Base-by-base conservation (phyloP, 768 basidiomycete genomes). In the Lactarius sp. region DNA sequence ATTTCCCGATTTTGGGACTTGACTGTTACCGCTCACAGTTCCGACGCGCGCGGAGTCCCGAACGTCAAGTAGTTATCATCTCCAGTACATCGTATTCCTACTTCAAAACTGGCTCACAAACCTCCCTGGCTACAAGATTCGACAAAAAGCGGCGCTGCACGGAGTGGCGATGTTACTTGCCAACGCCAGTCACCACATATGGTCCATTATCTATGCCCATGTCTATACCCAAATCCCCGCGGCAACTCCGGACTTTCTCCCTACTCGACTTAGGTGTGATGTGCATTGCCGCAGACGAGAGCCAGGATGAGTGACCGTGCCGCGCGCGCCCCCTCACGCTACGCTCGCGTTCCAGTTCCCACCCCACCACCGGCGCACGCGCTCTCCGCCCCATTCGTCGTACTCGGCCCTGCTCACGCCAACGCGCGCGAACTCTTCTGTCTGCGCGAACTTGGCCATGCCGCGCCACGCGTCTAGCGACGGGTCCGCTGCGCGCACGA, bases 311-410 rank as follows among this genome's bases (percentile, higher is more conserved):
- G 31, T 18, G 12, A 16, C 27, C 7, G 27, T 41, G 41, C 31
- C 16, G n/a, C 44, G 47, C 42, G 4, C 46, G 2, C n/a, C 54
- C 8, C 27, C 37, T 64, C 52, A 64, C 41, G 39, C 44, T 41
- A 64, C 56, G 44, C 67, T 68, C 51, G 74, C 71, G 70, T 91
- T 90, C 87, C 88, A 91, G 72, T 98, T 98, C 7, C 94, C 87
- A 72, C 93, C 93, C 83, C 88, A 92, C 89, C 97, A 97, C 71
- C 81, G 81, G 73, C 87, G 91, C 63, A 95, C 79, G 64, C 92
- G 81, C 74, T 97, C 94, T 2, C 84, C 85, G 0, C 97, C 96
- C 75, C 85, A 83, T 73, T 99, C 97, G 8, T 92, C 85, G 68
- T 98, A 99, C 72, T 98, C 92, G 5, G 81, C 84, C 69, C 78